Evolutionary conservation across 768 basidiomycete species (phyloP), one percentile per base, ranked within the genome.

Genomic region (Suillus sp.): DNA sequence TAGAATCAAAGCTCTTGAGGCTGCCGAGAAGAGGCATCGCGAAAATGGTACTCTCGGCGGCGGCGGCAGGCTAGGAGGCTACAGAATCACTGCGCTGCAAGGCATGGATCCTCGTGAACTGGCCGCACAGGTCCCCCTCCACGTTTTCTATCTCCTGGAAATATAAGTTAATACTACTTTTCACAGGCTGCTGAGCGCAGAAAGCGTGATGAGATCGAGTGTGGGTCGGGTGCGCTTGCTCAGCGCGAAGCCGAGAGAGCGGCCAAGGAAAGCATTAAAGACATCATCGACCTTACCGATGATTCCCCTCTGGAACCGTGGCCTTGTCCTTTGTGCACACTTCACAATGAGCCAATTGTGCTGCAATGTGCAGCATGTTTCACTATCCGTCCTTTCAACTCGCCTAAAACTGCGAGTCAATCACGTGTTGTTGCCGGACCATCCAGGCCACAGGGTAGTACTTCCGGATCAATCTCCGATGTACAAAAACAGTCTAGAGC

Each of bases 161-260:
- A 57, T 57, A 13, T 18, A 57, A 27, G 11, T 27, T 57, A 30
- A 57, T 30, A n/a, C 5, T 20, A 57, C 18, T 1, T 42, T 34
- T 57, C 60, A 14, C 69, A 97, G 95, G 96, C 96, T 56, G 96
- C 96, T 0, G 94, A 96, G 70, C 82, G 90, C 61, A 80, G 96
- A 65, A 78, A 81, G 14, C 77, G 78, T 13, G 95, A 97, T 69
- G 89, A 91, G 68, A 88, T 88, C 70, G 74, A 83, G 0, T 98
- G 96, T 66, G 91, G 82, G 2, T 87, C 84, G 11, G 89, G 87
- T 1, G 75, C 77, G 11, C 55, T 78, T 16, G 87, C 86, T 2
- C 74, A 85, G 65, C 78, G 73, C 3, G 91, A 92, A 72, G 88
- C 86, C 2, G 84, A 81, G 25, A 91, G 87, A 70, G 93, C 91